These are phyloP conservation scores for Dictyostelium intermedium DNA, from an alignment of 78 protist species.

Conservation along the genomic window DNA sequence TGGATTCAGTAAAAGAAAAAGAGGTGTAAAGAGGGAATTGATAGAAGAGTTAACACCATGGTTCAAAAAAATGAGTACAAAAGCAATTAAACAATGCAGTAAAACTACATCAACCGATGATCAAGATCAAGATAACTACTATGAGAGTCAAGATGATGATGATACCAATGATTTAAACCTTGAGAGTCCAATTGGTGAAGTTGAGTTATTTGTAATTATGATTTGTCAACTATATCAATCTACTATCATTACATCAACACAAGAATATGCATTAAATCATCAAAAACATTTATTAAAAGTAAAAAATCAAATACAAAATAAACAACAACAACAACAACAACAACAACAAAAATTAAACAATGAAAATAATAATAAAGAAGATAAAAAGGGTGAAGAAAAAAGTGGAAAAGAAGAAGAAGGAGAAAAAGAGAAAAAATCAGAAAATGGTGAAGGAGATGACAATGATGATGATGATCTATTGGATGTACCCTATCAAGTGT, in stretches of 20 bases:
- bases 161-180: not conserved
- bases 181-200: not conserved
- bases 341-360: not conserved
- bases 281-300: too few species aligned
- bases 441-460: not conserved
- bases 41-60: conserved; percentile 5
- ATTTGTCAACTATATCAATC: not conserved
- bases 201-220: conserved; percentile 6
- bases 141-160: not conserved
- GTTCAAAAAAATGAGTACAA: not conserved
- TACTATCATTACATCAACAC: not conserved
- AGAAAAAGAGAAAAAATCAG: not conserved
- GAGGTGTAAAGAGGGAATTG: not conserved
- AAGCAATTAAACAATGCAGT: not conserved
- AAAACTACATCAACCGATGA: not conserved
- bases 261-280: not conserved
- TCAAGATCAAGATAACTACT: not conserved
- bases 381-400: not conserved
- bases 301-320: not conserved
- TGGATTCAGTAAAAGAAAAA: not conserved
- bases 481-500: not conserved
- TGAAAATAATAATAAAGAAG: not conserved
- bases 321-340: not conserved
- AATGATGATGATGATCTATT: not conserved
- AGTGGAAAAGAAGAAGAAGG: not conserved